phyloP scores from a whole-genome alignment of 352 stramenopile genomes.

The Phytopythium cucurbitacearum region DNA sequence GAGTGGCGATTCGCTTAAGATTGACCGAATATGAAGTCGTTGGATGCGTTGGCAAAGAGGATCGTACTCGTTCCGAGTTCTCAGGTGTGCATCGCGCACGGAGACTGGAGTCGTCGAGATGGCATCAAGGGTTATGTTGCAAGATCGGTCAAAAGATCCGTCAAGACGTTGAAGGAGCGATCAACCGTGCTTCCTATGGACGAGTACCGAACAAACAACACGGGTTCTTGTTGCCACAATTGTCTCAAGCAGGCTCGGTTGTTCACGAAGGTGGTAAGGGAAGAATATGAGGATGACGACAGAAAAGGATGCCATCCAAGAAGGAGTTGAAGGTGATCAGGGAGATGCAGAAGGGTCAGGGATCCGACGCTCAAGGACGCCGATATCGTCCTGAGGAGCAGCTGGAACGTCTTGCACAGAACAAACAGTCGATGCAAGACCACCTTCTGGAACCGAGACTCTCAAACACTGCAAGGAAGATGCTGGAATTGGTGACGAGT shows the following conservation, averaged over 20 bases:
- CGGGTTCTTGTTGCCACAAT: conserved; percentile 6
- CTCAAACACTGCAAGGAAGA: no score
- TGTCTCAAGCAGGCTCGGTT: conserved; percentile 8
- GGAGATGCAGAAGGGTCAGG: no score
- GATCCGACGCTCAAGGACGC: no score
- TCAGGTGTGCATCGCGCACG: conserved; percentile 7
- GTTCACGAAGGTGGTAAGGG: not conserved
- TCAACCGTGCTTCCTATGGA: conserved; percentile 11
- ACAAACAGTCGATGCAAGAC: no score
- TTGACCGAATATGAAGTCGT: not conserved
- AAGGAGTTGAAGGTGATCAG: no score
- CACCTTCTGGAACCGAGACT: no score
- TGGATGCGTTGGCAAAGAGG: conserved; percentile 6
- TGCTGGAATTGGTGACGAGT: no score
- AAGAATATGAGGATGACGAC: not conserved
- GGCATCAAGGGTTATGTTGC: conserved; percentile 8
- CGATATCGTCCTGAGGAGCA: no score
- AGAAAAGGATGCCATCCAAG: no score
- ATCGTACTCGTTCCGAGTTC: conserved; percentile 1
- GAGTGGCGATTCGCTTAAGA: not conserved
- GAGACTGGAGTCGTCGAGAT: conserved; percentile 7
- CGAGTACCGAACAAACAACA: conserved; percentile 10
- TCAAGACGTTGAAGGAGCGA: conserved; percentile 7
- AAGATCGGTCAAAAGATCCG: conserved; percentile 8
- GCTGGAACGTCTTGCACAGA: no score